Conservation (phyloP, 768 basidiomycete genomes). For the Psilocybe tampanensis region DNA sequence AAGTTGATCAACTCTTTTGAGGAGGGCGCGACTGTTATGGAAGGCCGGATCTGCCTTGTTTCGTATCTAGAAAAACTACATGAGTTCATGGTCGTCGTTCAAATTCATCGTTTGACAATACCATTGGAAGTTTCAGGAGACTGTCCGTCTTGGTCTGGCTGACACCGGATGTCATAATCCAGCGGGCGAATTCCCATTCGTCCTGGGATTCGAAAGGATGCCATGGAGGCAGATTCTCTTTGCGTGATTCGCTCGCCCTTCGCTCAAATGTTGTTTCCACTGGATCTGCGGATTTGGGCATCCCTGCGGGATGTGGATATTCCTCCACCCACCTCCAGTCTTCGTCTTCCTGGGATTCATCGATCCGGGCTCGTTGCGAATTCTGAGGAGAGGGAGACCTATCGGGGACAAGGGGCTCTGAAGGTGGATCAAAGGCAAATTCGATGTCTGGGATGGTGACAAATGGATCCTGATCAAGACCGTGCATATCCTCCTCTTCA, state of each 20-base stretch:
- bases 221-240: constrained; percentile 23
- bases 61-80: constrained; percentile 13
- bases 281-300: background rate
- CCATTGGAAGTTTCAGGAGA: constrained; percentile 32
- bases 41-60: constrained; percentile 22
- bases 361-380: background rate
- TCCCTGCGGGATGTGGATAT: background rate
- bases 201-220: constrained; percentile 31
- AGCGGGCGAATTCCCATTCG: constrained; percentile 36
- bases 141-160: constrained; percentile 31
- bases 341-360: background rate
- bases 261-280: background rate
- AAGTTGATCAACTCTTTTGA: constrained; percentile 27
- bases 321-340: background rate
- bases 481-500: too few relatives aligned
- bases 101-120: constrained; percentile 13
- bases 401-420: too few relatives aligned
- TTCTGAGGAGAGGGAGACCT: too few relatives aligned
- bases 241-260: background rate
- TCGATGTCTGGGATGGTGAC: too few relatives aligned
- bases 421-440: too few relatives aligned
- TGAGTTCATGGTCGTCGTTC: background rate
- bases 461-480: too few relatives aligned
- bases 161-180: constrained; percentile 28
- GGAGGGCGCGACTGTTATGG: constrained; percentile 23